Base-by-base conservation (phyloP, 1,284 basidiomycete genomes). In the Ganoderma lucidum region DNA sequence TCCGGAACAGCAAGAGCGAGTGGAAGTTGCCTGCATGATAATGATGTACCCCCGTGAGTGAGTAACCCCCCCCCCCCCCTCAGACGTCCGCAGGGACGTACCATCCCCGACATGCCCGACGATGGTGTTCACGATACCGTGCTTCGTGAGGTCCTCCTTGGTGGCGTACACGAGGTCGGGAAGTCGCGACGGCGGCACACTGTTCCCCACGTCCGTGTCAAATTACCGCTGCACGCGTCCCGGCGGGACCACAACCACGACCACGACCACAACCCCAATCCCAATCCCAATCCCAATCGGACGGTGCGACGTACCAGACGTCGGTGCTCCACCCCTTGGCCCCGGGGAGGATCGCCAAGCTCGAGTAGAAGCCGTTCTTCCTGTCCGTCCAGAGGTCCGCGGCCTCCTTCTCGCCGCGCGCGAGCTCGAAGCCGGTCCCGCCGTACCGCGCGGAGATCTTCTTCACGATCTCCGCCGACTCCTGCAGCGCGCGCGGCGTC, bases 331-430 rank as follows among this genome's bases (percentile, higher is more conserved):
- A 95, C 1, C 89, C 91, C 67, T 83, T 87, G 1, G 84, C 81
- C 6, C 89, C 90, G 8, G 90, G 88, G n/a, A 88, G 80, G 45
- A 93, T 79, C 64, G 91, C 90, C 75, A 95, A 76, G 1, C 90
- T 88, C 10, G 88, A 86, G 83, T 90, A 95, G 51, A 92, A 84
- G 9, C 93, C 94, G 63, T 93, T 93, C 84, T 98, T 98, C 59
- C 97, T 80, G 67, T 95, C 94, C 62, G 86, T 82, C 96, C 96
- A 98, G 10, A 98, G 81, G 63, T 91, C 89, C 2, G 85, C 84
- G 0, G 94, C 94, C 74, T 96, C 93, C 62, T 87, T 81, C 23
- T 92, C 87, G 66, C 83, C 85, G 60, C 83, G 84, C 1, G 94
- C 93, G 32, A 95, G 86, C 73, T 88, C 85, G 72, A 95, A 94